Conservation (phyloP, 345 rosid species). For the Eucalyptus polybractea region DNA sequence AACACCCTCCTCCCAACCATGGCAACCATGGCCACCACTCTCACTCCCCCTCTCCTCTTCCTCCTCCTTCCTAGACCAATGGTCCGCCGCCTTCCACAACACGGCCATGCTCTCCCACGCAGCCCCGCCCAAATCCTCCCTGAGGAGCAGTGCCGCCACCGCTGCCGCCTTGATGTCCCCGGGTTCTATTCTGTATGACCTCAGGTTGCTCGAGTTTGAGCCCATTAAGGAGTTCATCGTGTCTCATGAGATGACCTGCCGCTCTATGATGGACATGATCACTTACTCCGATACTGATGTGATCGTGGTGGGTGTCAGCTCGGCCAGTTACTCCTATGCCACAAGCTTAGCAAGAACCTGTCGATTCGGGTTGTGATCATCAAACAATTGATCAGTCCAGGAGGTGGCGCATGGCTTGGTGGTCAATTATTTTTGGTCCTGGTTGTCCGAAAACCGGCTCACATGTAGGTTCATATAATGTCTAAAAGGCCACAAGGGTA, state of each 20-base stretch:
- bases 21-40: slow-evolving; percentile 12
- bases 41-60: neutral
- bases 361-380: neutral
- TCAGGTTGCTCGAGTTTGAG: slow-evolving; percentile 6
- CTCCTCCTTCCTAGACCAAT: neutral
- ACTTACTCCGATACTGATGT: slow-evolving; percentile 22
- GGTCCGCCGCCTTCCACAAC: neutral
- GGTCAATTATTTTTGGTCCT: slow-evolving; percentile 35
- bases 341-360: slow-evolving; percentile 30
- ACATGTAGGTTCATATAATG: neutral
- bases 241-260: slow-evolving; percentile 12
- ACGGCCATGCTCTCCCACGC: neutral
- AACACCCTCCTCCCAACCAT: neutral
- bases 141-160: neutral
- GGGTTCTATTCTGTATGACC: neutral
- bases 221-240: slow-evolving; percentile 22
- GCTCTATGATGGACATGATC: slow-evolving; percentile 32
- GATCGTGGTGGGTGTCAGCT: neutral
- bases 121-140: neutral
- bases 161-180: neutral
- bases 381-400: slow-evolving; percentile 31
- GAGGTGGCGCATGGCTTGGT: slow-evolving; percentile 42
- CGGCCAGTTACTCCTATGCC: slow-evolving; percentile 14
- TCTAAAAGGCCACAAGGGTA: neutral
- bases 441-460: neutral